Conservation (phyloP, 1,284 basidiomycete species). For the Mycosarcoma maydis region DNA sequence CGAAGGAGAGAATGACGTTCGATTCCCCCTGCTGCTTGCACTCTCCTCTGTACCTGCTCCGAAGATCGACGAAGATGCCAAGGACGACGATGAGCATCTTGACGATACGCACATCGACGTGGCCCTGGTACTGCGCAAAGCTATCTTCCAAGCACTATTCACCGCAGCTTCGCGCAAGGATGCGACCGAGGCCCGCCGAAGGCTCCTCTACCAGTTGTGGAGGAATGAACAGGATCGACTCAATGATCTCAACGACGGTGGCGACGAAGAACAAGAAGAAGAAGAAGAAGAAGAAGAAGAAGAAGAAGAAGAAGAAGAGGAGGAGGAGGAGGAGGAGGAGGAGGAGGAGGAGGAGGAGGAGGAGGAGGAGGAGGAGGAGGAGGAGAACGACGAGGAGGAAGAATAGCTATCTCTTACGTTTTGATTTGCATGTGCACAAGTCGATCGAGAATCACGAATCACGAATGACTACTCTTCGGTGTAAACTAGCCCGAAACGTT, state of each 20-base stretch:
- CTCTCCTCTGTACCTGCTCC: constrained; percentile 35
- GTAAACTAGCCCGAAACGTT: too few relatives aligned
- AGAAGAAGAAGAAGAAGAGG: constrained; percentile 1
- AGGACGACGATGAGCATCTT: constrained; percentile 12
- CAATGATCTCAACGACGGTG: constrained; percentile 9
- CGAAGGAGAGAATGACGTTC: constrained; percentile 20
- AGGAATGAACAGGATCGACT: constrained; percentile 69
- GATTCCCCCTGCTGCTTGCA: constrained; percentile 32
- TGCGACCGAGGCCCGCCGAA: constrained; percentile 79
- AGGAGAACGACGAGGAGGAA: not conserved
- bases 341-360: not conserved
- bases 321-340: not conserved
- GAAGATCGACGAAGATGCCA: not conserved
- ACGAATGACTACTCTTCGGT: too few relatives aligned
- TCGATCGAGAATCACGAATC: too few relatives aligned
- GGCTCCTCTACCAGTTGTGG: constrained; percentile 84
- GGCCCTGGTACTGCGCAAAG: constrained; percentile 70
- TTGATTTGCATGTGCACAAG: not conserved
- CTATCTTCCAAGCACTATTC: constrained; percentile 76
- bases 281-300: not conserved
- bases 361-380: not conserved
- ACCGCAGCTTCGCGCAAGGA: constrained; percentile 78
- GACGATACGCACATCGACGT: constrained; percentile 13
- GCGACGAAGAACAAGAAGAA: not conserved
- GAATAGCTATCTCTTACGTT: not conserved